Evolutionary conservation across 78 protist species (phyloP).

Genomic region (Chrysochromulina parva): DNA sequence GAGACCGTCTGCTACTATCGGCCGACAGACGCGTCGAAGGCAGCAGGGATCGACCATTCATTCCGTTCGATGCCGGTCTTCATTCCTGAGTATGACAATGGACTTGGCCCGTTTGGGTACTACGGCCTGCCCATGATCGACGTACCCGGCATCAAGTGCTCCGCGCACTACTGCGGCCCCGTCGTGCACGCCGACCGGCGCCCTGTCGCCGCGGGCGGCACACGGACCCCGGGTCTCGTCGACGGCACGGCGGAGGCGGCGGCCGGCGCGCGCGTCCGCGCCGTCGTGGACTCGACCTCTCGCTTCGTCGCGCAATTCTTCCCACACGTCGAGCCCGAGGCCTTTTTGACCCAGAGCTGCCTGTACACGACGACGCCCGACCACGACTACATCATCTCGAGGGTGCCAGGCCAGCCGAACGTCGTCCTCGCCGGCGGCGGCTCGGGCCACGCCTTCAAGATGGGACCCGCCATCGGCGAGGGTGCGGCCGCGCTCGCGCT

Average conservation of each 20-base stretch:
- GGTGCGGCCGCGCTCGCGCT: background rate
- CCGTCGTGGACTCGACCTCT: background rate
- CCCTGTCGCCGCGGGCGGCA: background rate
- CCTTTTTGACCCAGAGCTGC: background rate
- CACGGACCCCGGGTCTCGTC: background rate
- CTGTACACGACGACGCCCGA: background rate
- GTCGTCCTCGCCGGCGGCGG: background rate
- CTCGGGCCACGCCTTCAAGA: conserved; percentile 12
- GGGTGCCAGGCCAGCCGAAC: background rate
- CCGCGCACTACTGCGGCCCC: conserved; percentile 3
- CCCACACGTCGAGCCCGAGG: background rate
- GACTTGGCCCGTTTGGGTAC: background rate
- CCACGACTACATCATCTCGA: background rate
- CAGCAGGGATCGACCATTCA: background rate
- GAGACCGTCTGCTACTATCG: background rate
- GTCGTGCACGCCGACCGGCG: background rate
- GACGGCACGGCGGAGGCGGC: background rate
- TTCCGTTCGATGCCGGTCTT: background rate
- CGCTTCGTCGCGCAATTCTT: background rate
- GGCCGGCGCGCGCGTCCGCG: background rate
- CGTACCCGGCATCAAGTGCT: background rate
- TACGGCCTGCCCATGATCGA: background rate
- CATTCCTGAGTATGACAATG: background rate
- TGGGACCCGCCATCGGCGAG: background rate
- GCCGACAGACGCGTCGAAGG: background rate